Evolutionary conservation across 352 stramenopile species (phyloP), one percentile per base, ranked within the genome.

Genomic region (Discostella stelligera): DNA sequence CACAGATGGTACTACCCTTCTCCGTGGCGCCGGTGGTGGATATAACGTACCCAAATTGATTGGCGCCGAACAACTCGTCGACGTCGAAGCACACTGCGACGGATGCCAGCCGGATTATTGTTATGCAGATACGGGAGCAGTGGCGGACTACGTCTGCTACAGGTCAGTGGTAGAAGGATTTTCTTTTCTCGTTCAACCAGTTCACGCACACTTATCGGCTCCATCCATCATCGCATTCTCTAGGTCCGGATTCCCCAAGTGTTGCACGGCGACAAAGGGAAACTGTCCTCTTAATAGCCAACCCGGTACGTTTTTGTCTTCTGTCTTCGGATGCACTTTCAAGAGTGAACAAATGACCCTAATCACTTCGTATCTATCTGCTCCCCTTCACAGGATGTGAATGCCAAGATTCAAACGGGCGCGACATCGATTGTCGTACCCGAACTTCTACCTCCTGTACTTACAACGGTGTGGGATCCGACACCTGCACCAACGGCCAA

Each of bases 81-180:
- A 64, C 25, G 37, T 64, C 27, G 56, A 27, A 27, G 56, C 14
- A 27, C 56, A 20, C 23, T 64, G 56, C 56, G 56, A 23, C 32
- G 56, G 56, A 18, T 64, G 56, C 56, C 56, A 64, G 14, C 56
- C 56, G 49, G 56, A 64, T 50, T 64, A 64, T 27, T 64, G 56
- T 30, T 64, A 64, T 16, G 3, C n/a, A 6, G 56, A 64, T 2
- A 44, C 0, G 37, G 37, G 37, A 13, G 37, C 37, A 44, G 30
- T n/a, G 16, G 16, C 56, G 1, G 25, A 48, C 16, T 64, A 27
- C 27, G 10, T 49, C 56, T 64, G 56, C 56, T 64, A 64, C 56
- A 64, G 39, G 56, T 64, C 7, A 44, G 56, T 49, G 32, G 14
- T 1, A 37, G n/a, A 44, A 44, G 13, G 37, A 44, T 13, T 32